phyloP scores from a whole-genome alignment of 441 rosid genomes.

The Populus trichocarpa region DNA sequence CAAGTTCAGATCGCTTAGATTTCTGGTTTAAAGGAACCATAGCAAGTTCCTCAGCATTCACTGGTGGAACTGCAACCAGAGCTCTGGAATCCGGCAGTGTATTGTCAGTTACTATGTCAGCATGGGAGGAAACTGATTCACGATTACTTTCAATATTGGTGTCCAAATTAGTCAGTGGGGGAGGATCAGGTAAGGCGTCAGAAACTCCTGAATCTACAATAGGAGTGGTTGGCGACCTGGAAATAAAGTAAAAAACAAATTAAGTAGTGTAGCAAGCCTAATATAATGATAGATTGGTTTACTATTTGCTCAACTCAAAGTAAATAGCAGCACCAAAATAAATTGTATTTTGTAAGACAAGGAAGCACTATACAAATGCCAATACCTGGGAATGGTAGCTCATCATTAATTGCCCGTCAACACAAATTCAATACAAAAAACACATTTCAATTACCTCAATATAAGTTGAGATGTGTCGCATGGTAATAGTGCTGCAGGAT shows the following conservation, averaged over 20 bases:
- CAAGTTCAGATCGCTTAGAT: constrained; percentile 42
- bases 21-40: constrained; percentile 48
- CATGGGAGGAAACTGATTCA: constrained; percentile 22
- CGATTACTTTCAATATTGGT: constrained; percentile 31
- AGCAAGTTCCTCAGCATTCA: constrained; percentile 40
- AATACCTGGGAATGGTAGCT: not conserved
- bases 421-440: constrained; percentile 3
- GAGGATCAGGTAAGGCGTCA: constrained; percentile 30
- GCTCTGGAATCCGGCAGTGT: constrained; percentile 36
- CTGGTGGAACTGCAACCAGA: constrained; percentile 41
- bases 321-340: not conserved
- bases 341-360: not conserved
- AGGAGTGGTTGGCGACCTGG: constrained; percentile 53
- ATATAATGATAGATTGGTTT: too few species aligned
- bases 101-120: constrained; percentile 28
- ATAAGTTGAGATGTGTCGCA: constrained; percentile 44
- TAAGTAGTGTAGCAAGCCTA: not conserved
- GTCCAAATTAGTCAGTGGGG: constrained; percentile 33
- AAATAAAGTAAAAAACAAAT: constrained; percentile 19
- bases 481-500: constrained; percentile 27
- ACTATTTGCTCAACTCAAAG: not conserved
- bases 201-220: constrained; percentile 38
- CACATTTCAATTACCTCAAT: constrained; percentile 44
- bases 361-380: not conserved
- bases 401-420: not conserved